Conservation (phyloP, 2,329 filamentous ascomycete genomes). For the Colletotrichum scovillei region DNA sequence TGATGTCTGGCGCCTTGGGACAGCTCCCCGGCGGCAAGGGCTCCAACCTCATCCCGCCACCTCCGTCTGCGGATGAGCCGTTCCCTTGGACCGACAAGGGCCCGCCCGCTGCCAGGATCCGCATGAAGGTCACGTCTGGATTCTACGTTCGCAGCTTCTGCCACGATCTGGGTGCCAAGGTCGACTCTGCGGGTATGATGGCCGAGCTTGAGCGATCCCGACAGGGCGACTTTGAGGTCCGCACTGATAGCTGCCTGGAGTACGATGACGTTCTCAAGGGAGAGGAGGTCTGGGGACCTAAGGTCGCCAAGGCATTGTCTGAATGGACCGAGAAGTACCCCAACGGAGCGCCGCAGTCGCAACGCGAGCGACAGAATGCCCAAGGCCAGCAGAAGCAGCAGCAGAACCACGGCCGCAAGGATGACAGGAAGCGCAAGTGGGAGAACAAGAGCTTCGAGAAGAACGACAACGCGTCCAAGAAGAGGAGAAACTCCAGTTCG, state of each 20-base stretch:
- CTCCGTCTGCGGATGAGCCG: conserved; percentile 58
- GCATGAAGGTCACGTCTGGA: conserved; percentile 93
- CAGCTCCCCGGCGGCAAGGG: conserved; percentile 62
- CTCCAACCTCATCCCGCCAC: conserved; percentile 64
- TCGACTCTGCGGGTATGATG: conserved; percentile 89
- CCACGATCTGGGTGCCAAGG: conserved; percentile 87
- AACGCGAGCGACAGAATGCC: conserved; percentile 25
- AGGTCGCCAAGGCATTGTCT: conserved; percentile 65
- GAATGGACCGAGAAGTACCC: conserved; percentile 50
- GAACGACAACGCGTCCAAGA: conserved; percentile 18
- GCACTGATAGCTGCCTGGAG: conserved; percentile 77
- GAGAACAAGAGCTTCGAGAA: conserved; percentile 13
- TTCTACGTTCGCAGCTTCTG: conserved; percentile 97
- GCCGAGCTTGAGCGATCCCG: conserved; percentile 81
- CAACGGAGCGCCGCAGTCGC: conserved; percentile 40
- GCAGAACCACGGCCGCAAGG: conserved; percentile 31
- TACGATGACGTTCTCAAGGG: conserved; percentile 81
- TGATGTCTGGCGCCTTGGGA: conserved; percentile 70
- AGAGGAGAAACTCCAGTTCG: conserved; percentile 35
- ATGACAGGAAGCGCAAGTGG: conserved; percentile 35
- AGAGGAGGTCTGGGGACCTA: conserved; percentile 84
- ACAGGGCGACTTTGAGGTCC: conserved; percentile 84
- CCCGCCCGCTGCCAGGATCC: conserved; percentile 82
- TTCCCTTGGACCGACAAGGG: conserved; percentile 70
- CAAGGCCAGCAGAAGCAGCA: conserved; percentile 24